phyloP scores from a whole-genome alignment of 179 eudicot genomes.

The Patellifolia procumbens region DNA sequence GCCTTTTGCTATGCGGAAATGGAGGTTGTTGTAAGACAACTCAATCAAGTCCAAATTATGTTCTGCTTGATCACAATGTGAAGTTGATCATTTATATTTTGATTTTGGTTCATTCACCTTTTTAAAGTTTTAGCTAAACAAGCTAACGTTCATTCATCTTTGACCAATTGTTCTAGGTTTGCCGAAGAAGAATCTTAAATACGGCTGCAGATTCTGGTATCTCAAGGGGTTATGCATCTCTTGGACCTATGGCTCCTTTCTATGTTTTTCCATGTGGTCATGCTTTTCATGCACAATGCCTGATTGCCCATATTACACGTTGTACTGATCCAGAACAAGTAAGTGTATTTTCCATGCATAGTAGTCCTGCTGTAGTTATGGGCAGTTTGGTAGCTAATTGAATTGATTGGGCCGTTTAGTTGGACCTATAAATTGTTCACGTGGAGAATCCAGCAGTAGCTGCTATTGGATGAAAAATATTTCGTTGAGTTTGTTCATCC shows the following conservation, averaged over 20 bases:
- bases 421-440: no score
- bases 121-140: neutral
- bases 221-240: slow-evolving; percentile 74
- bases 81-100: neutral
- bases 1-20: no score
- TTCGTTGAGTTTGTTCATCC: neutral
- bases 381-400: neutral
- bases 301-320: slow-evolving; percentile 90
- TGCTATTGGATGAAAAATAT: neutral
- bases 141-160: neutral
- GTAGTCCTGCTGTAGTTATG: neutral
- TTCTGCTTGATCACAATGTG: neutral
- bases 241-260: slow-evolving; percentile 93
- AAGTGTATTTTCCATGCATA: slow-evolving; percentile 33
- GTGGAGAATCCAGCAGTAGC: neutral
- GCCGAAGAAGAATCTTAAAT: slow-evolving; percentile 67
- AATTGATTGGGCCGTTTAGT: neutral
- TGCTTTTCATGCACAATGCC: slow-evolving; percentile 89
- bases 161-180: slow-evolving; percentile 53
- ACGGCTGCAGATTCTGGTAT: slow-evolving; percentile 62
- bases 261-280: slow-evolving; percentile 98
- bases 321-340: slow-evolving; percentile 77
- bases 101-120: neutral
- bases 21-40: no score
- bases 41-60: no score